Evolutionary conservation across 768 basidiomycete species (phyloP), one percentile per base, ranked within the genome.

Genomic region (Boletus subparvulus): DNA sequence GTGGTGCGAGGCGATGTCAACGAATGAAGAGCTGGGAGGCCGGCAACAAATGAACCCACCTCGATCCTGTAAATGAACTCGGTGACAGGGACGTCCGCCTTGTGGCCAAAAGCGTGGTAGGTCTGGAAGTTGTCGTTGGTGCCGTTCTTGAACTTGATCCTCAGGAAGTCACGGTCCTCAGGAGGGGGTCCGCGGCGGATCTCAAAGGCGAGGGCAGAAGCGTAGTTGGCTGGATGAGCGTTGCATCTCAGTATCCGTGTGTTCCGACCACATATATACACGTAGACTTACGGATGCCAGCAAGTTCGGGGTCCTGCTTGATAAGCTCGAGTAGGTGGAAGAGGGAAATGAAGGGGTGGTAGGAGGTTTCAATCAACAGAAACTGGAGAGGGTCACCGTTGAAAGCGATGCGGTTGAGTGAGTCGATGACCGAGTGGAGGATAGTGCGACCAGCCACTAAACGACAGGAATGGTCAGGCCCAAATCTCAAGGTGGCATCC

Each of bases 311-410:
- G 67, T 84, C 73, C 28, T 80, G 73, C 58, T 81, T 75, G 61
- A 73, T 62, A 54, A 87, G 74, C 54, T 87, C 88, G 19, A 90
- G 83, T 72, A 88, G 82, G 68, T 86, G 83, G 83, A 94, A 88
- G 71, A 94, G 79, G 5, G 90, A 92, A 66, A 94, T 86, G 82
- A 95, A 92, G 14, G 92, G 87, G 72, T 94, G 92, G 78, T 94
- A 94, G 60, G 90, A 89, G 16, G 87, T 86, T 74, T 90, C 83
- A 62, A 91, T 78, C 61, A 92, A 69, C 72, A 87, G 78, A 74
- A 94, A 81, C 65, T 90, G 86, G 50, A 94, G 83, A 44, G 90
- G 86, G 74, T 91, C 87, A 59, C 81, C 84, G 64, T 86, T 84
- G 78, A 86, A 90, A 44, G 88, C 83, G 69, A 95, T 87, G 65